phyloP scores from a whole-genome alignment of 331 rosid species.

The Spiraea crenata region DNA sequence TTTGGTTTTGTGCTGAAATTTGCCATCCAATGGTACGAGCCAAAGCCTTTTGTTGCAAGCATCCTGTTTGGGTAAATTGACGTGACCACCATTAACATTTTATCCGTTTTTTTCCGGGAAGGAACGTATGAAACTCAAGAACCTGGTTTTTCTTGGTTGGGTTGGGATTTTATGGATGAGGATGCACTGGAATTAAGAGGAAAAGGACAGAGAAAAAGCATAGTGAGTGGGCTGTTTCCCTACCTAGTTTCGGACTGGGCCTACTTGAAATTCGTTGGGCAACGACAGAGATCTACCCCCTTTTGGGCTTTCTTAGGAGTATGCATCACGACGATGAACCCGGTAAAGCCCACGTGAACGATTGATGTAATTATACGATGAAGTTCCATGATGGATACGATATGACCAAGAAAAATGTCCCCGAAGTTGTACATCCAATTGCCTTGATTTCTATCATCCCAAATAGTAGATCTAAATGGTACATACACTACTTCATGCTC shows the following conservation, averaged over 20 bases:
- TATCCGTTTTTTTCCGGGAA: too few species aligned
- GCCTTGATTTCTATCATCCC: too few species aligned
- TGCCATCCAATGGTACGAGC: not conserved
- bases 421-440: too few species aligned
- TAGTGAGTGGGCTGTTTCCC: not conserved
- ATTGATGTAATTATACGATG: too few species aligned
- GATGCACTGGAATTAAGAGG: not conserved
- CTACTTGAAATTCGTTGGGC: not conserved
- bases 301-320: not conserved
- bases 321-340: too few species aligned
- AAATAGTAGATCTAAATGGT: too few species aligned
- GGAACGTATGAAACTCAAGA: not conserved
- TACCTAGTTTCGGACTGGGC: not conserved
- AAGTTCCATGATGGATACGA: too few species aligned
- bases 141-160: slow-evolving; percentile 1
- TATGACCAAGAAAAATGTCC: too few species aligned
- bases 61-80: not conserved
- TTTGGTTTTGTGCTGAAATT: not conserved
- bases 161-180: not conserved
- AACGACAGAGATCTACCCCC: not conserved
- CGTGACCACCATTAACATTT: too few species aligned
- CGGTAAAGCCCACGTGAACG: too few species aligned
- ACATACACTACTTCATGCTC: too few species aligned
- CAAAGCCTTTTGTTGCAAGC: too few species aligned
- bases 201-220: not conserved